These are phyloP conservation scores for Capsella bursapastoris DNA, from an alignment of 345 rosid species.

Conservation along the genomic window DNA sequence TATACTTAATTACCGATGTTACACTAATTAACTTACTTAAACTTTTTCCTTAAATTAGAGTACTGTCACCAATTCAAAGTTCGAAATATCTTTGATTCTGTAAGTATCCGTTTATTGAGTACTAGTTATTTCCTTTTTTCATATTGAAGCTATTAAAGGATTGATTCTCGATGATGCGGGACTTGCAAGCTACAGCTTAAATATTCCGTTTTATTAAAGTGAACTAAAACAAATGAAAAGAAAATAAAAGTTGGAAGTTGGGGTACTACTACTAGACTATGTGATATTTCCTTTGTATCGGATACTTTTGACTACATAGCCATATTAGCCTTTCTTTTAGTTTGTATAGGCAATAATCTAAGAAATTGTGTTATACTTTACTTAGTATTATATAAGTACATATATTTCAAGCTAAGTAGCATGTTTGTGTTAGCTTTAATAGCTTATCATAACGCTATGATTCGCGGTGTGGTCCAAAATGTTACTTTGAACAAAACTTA, in stretches of 20 bases:
- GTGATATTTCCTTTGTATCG: slow-evolving; percentile 35
- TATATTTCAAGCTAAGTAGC: slow-evolving; percentile 28
- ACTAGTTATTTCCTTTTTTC: slow-evolving; percentile 11
- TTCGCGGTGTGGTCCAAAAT: slow-evolving; percentile 35
- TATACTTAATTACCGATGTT: slow-evolving; percentile 30
- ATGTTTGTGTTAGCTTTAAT: slow-evolving; percentile 39
- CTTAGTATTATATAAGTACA: slow-evolving; percentile 21
- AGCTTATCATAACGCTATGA: slow-evolving; percentile 45
- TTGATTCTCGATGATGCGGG: slow-evolving; percentile 38
- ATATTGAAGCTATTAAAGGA: slow-evolving; percentile 30
- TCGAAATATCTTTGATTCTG: no score
- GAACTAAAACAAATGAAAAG: slow-evolving; percentile 33
- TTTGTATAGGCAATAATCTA: slow-evolving; percentile 22
- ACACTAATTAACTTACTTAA: no score
- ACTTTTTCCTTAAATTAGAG: no score
- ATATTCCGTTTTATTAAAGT: slow-evolving; percentile 34
- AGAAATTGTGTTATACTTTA: slow-evolving; percentile 25
- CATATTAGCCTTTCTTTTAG: slow-evolving; percentile 37
- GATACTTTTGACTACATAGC: slow-evolving; percentile 43
- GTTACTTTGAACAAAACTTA: slow-evolving; percentile 34
- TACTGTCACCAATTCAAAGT: no score
- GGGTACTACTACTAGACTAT: slow-evolving; percentile 29
- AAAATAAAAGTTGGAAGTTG: slow-evolving; percentile 38
- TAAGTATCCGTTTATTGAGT: slow-evolving; percentile 22
- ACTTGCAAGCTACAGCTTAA: neutral